Evolutionary conservation across 2,329 filamentous ascomycete genomes (phyloP), one percentile per base, ranked within the genome.

Genomic region (Elsinoe perseae): DNA sequence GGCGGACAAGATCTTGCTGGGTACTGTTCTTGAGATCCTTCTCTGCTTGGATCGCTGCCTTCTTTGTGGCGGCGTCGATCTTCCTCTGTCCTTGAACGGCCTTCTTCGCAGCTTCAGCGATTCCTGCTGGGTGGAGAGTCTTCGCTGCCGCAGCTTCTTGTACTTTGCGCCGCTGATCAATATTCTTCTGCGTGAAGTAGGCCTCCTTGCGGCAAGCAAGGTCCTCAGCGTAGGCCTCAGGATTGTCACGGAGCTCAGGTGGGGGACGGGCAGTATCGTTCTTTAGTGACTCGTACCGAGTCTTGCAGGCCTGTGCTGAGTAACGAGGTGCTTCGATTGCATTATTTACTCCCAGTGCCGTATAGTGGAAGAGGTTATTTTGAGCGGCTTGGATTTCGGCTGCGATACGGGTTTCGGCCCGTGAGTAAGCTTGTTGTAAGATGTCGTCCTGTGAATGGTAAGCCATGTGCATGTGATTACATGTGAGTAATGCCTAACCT

Each of bases 311-410:
- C 8, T 71, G 72, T 20, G 69, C 69, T 16, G 73, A 73, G 69
- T 76, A 78, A 54, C 75, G 69, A 36, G 70, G 69, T 44, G 72
- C 71, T 62, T 76, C 72, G 36, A 72, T 64, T 23, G 72, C 68
- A 38, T 56, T 43, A 34, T 67, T 63, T 43, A 70, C 54, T 4
- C 66, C 63, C 36, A 60, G 59, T n/a, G 73, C 66, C 3, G 74
- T 70, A 57, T 72, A 70, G 27, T 66, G 64, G 70, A 75, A 80
- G 59, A 72, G 74, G 64, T 68, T 71, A n/a, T 70, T 65, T 48
- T 70, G 65, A 27, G 74, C 61, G 34, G 71, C 69, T 60, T 71
- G 64, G 43, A 73, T 65, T 54, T 73, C 69, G 44, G 68, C 65
- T 43, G 69, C 64, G 60, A 74, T 67, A 59, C 75, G 71, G n/a